These are phyloP conservation scores for Neurospora sp. DNA, from an alignment of 495 filamentous ascomycete genomes.

Conservation along the genomic window DNA sequence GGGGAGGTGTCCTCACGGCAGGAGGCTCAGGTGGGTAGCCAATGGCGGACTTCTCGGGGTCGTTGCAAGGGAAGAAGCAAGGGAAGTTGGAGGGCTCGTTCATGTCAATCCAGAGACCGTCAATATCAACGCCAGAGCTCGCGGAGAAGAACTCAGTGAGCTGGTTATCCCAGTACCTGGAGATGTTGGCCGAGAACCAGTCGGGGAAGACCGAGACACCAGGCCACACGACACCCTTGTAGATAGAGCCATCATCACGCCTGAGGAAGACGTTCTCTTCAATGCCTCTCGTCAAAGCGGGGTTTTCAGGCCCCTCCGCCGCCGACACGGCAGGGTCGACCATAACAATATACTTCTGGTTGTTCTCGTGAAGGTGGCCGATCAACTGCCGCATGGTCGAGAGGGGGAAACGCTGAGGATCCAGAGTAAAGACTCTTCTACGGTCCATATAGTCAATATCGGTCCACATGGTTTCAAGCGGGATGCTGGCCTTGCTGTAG, in stretches of 20 bases:
- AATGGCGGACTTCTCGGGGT: conserved; percentile 46
- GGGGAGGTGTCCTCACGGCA: conserved; percentile 45
- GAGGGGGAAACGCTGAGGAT: conserved; percentile 62
- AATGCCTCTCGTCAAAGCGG: conserved; percentile 52
- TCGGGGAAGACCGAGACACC: conserved; percentile 74
- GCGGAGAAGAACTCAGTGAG: conserved; percentile 59
- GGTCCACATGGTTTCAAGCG: conserved; percentile 84
- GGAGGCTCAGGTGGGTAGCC: conserved; percentile 58
- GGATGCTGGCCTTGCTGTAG: conserved; percentile 65
- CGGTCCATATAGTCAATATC: conserved; percentile 75
- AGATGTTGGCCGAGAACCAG: conserved; percentile 64
- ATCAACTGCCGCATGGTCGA: conserved; percentile 59
- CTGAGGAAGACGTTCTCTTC: conserved; percentile 56
- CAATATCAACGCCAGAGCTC: conserved; percentile 63
- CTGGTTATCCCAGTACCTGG: conserved; percentile 65
- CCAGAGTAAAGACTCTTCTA: conserved; percentile 62
- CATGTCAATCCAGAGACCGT: conserved; percentile 85
- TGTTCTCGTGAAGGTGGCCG: conserved; percentile 55
- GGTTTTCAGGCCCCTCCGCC: conserved; percentile 58
- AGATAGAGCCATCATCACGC: conserved; percentile 53
- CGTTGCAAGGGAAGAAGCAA: conserved; percentile 61
- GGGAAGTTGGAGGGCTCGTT: conserved; percentile 60
- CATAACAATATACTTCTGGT: conserved; percentile 81
- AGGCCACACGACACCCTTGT: conserved; percentile 77
- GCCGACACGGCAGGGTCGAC: conserved; percentile 76